phyloP scores from a whole-genome alignment of 2,329 filamentous ascomycete genomes.

The Alternaria burnsii region DNA sequence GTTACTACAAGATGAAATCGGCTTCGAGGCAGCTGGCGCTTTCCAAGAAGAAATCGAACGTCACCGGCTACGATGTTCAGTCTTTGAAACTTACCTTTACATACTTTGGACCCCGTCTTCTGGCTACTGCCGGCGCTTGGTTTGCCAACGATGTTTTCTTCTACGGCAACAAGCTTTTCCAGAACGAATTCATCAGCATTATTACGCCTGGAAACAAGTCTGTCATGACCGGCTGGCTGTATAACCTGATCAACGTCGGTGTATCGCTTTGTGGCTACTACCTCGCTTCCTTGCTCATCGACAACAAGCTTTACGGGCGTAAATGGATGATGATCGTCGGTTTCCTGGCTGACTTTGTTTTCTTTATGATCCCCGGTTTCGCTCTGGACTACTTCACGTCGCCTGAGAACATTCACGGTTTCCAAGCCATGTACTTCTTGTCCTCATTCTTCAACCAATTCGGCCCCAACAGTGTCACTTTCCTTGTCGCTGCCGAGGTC shows the following conservation, averaged over 20 bases:
- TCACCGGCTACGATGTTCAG: constrained; percentile 91
- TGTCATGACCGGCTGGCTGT: constrained; percentile 87
- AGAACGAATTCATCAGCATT: constrained; percentile 85
- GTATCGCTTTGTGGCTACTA: constrained; percentile 92
- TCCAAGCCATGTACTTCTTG: constrained; percentile 98
- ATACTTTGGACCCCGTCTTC: constrained; percentile 84
- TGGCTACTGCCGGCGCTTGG: constrained; percentile 89
- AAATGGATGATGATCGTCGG: constrained; percentile 97
- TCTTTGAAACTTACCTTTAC: constrained; percentile 80
- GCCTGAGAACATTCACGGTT: constrained; percentile 76
- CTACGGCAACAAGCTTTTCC: constrained; percentile 99
- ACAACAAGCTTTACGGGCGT: constrained; percentile 95
- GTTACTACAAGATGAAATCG: constrained; percentile 91
- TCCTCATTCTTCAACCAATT: constrained; percentile 99
- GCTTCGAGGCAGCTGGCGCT: constrained; percentile 82
- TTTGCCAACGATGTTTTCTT: constrained; percentile 99
- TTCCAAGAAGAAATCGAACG: constrained; percentile 84
- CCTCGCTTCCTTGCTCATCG: constrained; percentile 84
- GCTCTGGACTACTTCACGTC: constrained; percentile 83
- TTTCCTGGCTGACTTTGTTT: constrained; percentile 91
- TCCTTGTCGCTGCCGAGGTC: constrained; percentile 95
- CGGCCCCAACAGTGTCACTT: constrained; percentile 93
- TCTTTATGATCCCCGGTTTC: constrained; percentile 92
- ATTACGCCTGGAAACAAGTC: constrained; percentile 74
- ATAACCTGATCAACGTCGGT: constrained; percentile 90